Evolutionary conservation across 2,329 filamentous ascomycete genomes (phyloP), one percentile per base, ranked within the genome.

Genomic region (Anthostomella pinea): DNA sequence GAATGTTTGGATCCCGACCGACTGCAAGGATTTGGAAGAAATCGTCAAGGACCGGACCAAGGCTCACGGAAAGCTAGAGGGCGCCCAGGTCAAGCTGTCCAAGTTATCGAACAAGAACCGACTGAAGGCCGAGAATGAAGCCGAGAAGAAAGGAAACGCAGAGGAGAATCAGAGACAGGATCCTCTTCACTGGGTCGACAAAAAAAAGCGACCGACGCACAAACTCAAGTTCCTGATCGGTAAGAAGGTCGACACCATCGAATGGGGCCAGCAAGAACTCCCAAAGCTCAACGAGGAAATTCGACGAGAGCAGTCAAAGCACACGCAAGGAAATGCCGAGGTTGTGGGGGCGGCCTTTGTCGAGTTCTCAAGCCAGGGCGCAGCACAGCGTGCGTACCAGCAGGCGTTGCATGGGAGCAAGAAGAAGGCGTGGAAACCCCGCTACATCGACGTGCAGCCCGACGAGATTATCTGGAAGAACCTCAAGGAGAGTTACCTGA

Each of bases 401-500:
- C 15, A 7, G 28, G 28, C 28, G 7, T 7, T 30, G 28, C 13
- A 15, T 7, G 28, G 13, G 6, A 30, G 17, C 13, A 30, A 30
- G 28, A 30, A 30, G 28, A 30, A 15, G 28, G 9, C 14, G 28
- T 30, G 28, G 28, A 30, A 30, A 8, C 28, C 28, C 8, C 28
- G 28, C 17, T 30, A 30, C 28, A 30, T 30, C 28, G 28, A 30
- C 17, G 28, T 30, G 17, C 28, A 30, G 17, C 28, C 28, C 13
- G 28, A 30, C 17, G 28, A 30, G 17, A 14, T 30, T 8, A 13
- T 30, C 14, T 30, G 28, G 28, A 15, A 18, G 10, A 30, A 30
- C 28, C 28, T 30, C 10, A 30, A 30, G 13, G 28, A 30, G 17
- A 17, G 6, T 8, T 30, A 30, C 28, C 6, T 19, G 28, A 16